Evolutionary conservation across 2,329 filamentous ascomycete species (phyloP), one percentile per base, ranked within the genome.

Genomic region (Clonostachys rhizophaga): DNA sequence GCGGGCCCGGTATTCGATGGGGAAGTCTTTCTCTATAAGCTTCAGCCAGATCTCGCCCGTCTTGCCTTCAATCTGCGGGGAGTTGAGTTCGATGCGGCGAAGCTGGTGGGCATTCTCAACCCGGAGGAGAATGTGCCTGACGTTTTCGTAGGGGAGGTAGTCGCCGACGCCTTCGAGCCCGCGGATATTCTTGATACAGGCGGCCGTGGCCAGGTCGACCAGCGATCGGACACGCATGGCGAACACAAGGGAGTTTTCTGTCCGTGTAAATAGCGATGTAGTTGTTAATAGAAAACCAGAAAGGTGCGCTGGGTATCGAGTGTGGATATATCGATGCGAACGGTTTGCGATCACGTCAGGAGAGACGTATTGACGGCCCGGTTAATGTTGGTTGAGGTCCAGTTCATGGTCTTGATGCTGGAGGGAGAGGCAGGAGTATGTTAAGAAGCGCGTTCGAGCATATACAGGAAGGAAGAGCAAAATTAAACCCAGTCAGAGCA

Each of bases 21-120:
- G 83, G 51, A 96, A 88, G 57, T 96, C 84, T 43, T 83, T 81
- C 45, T 81, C 78, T 64, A 97, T 94, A 58, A 96, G 79, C 30
- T 80, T 78, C 40, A 82, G 68, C 92, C 92, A 96, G 51, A 92
- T 71, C 55, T 91, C 86, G 17, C 71, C 76, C 37, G 84, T 84
- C 47, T 87, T 74, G 36, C 82, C 81, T 50, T 79, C 74, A 45
- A 96, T 76, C 53, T 95, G 89, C 0, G 90, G 88, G 6, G 85
- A 91, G 59, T 84, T 83, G 44, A 76, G 51, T 67, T 96, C 91
- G 49, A 96, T 77, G 48, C 76, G 60, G 57, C 81, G 84, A 34
- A 97, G 81, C 62, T 95, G 91, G 41, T 78, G 69, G 2, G 91
- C 84, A 52, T 78, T 86, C 46, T 87, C 82, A 47, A 97, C 71